Evolutionary conservation across 208 protist species (phyloP).

Genomic region (Entamoeba dispar): DNA sequence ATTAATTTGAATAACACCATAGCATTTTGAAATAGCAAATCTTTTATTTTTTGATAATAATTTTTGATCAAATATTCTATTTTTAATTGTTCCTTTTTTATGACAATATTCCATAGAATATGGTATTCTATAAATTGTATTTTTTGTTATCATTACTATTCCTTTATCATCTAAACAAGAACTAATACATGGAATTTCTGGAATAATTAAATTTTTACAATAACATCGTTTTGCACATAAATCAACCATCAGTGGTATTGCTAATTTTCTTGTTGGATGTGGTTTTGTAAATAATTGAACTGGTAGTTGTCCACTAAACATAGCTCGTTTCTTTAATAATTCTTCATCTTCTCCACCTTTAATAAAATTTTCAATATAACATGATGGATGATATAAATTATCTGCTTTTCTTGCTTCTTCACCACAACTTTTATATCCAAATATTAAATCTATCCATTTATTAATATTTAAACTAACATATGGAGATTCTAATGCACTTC

Average conservation of each 20-base stretch:
- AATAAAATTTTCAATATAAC: background rate
- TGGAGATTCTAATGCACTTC: constrained; percentile 64
- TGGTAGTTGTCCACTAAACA: constrained; percentile 5
- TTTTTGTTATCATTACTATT: background rate
- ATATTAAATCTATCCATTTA: constrained; percentile 89
- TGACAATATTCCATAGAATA: background rate
- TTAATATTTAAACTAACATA: constrained; percentile 65
- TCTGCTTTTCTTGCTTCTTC: background rate
- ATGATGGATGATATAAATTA: background rate
- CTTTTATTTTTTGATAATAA: background rate
- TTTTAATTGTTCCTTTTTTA: background rate
- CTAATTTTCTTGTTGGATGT: background rate
- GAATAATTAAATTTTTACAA: background rate
- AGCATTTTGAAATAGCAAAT: background rate
- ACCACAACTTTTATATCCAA: constrained; percentile 72
- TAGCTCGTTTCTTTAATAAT: background rate
- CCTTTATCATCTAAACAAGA: background rate
- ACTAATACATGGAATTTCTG: background rate
- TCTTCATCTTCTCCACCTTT: background rate
- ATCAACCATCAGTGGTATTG: background rate
- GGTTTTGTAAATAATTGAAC: constrained; percentile 1
- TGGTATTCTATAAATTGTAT: background rate
- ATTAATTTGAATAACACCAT: background rate
- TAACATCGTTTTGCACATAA: background rate
- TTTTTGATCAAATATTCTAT: background rate